Evolutionary conservation across 768 basidiomycete genomes (phyloP), one percentile per base, ranked within the genome.

Genomic region (Naganishia friedmannii): DNA sequence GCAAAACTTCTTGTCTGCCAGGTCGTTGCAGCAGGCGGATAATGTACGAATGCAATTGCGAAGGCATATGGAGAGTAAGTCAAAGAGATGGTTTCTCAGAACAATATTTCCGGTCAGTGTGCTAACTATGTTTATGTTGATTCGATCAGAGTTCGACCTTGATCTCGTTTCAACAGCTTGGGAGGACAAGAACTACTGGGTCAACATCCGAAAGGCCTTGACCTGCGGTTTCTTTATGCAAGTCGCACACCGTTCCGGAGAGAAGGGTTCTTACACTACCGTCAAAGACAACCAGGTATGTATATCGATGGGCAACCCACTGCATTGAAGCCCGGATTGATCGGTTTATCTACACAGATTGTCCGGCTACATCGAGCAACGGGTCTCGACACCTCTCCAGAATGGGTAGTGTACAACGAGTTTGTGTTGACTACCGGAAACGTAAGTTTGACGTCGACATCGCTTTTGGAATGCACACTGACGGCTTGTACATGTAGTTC

Each of bases 141-240:
- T 23, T 26, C 23, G 15, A 19, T 28, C 57, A 70, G 72, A 88
- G 39, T 90, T 86, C 77, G 92, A 93, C 69, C 83, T 95, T 39
- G 89, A 90, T 32, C 78, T 93, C 26, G 80, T 93, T 31, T 88
- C 88, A 8, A 83, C 82, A 6, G 84, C 87, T 1, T 80, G 79
- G 31, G 89, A 93, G 73, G 86, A 90, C 74, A 85, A 84, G 76
- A 90, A 88, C 77, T 86, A 89, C 73, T 89, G 87, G 79, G 72
- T 83, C 66, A 89, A 88, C 74, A 88, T 98, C 68, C 87, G 92
- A 31, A 88, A 88, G 81, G 89, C 90, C 0, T 84, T 98, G 26
- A 89, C 91, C 5, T 90, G 89, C 74, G 96, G 94, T 1, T 99
- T 91, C 85, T 99, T 97, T 83, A 97, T 96, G 95, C 95, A 97